These are phyloP conservation scores for Podaxis mareebaensis DNA, from an alignment of 768 basidiomycete genomes.

Conservation along the genomic window DNA sequence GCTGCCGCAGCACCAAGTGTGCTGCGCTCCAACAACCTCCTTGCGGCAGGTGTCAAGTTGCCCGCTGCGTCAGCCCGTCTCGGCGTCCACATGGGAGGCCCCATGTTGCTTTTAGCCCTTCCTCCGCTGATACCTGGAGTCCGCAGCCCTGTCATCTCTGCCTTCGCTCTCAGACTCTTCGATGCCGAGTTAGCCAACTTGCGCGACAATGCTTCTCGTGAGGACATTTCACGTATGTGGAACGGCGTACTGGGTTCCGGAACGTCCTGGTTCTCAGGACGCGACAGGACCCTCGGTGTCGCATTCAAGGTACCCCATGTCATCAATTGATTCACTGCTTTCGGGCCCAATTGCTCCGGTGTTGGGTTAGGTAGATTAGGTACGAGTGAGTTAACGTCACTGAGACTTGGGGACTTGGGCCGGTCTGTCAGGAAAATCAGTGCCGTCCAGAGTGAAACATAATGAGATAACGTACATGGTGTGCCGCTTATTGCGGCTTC, in stretches of 20 bases:
- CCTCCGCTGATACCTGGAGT: constrained; percentile 36
- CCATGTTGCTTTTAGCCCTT: constrained; percentile 63
- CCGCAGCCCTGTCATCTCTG: constrained; percentile 54
- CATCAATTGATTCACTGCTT: constrained; percentile 90
- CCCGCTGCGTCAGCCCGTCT: constrained; percentile 71
- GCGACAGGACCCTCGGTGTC: constrained; percentile 84
- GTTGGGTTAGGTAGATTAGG: constrained; percentile 87
- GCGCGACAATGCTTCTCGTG: constrained; percentile 79
- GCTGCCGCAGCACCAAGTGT: constrained; percentile 63
- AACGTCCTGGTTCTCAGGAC: constrained; percentile 49
- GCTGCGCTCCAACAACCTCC: constrained; percentile 70
- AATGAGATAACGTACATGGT: constrained; percentile 61
- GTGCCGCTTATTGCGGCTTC: constrained; percentile 92
- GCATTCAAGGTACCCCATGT: constrained; percentile 95
- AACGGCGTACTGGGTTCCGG: constrained; percentile 68
- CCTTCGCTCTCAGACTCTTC: constrained; percentile 78
- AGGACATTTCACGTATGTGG: constrained; percentile 73
- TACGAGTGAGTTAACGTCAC: constrained; percentile 67
- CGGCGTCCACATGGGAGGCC: constrained; percentile 80
- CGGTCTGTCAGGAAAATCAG: constrained; percentile 48
- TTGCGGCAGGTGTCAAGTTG: constrained; percentile 84
- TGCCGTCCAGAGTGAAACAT: not conserved
- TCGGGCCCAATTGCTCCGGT: constrained; percentile 75
- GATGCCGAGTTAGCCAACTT: constrained; percentile 81
- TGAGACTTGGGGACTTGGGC: constrained; percentile 51